phyloP scores from a whole-genome alignment of 495 filamentous ascomycete species.

The Aspergillus nanangensis region DNA sequence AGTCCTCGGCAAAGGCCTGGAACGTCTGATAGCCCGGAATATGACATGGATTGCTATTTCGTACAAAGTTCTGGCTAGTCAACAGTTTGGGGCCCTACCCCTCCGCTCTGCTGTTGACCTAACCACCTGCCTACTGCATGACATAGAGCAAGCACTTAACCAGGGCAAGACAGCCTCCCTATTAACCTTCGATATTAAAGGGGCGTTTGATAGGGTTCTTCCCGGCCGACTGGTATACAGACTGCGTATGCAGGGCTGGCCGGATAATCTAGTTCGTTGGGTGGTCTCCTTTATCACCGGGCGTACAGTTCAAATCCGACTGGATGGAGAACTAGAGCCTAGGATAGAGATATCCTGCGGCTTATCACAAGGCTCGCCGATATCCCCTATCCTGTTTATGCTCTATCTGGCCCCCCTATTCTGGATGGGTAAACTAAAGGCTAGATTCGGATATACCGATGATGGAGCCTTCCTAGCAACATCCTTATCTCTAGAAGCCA shows the following conservation, averaged over 20 bases:
- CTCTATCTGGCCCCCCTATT: constrained; percentile 7
- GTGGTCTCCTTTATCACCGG: too few relatives aligned
- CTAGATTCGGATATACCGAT: too few relatives aligned
- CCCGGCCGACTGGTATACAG: constrained; percentile 5
- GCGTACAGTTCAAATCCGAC: not conserved
- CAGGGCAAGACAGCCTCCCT: not conserved
- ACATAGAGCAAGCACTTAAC: constrained; percentile 4
- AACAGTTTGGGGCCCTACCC: constrained; percentile 10
- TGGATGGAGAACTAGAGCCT: constrained; percentile 4
- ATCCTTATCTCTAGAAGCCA: too few relatives aligned
- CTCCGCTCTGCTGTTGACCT: constrained; percentile 7
- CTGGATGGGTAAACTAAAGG: too few relatives aligned
- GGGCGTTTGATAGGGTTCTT: constrained; percentile 10
- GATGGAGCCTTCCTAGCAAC: too few relatives aligned
- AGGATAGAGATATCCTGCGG: not conserved
- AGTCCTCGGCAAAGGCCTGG: constrained; percentile 4
- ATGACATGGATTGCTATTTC: constrained; percentile 4
- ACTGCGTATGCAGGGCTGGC: constrained; percentile 8
- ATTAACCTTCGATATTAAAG: too few relatives aligned
- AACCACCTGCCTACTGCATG: constrained; percentile 4
- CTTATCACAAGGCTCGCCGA: constrained; percentile 13
- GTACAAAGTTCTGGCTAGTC: constrained; percentile 3
- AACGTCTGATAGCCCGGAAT: constrained; percentile 10
- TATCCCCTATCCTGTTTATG: constrained; percentile 11
- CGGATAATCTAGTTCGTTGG: constrained; percentile 4